Percentiles rank a stretch among this genome's conserved stretches.
Conservation (phyloP, 345 rosid genomes). For the Eucalyptus polybractea region DNA sequence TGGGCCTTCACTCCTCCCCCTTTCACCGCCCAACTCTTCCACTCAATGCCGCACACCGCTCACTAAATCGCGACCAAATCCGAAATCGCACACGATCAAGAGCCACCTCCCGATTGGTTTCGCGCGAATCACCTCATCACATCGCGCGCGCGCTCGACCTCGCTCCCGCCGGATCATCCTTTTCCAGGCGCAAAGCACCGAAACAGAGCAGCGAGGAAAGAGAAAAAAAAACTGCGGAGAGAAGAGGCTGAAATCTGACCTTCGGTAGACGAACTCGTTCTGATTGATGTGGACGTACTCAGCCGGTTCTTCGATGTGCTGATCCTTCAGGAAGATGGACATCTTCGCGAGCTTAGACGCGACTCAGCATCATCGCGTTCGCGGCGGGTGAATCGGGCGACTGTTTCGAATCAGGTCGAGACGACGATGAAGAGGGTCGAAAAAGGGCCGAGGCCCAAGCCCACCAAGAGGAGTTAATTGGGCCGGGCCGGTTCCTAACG, state of each 20-base stretch:
- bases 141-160: background rate
- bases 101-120: background rate
- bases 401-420: background rate
- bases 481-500: background rate
- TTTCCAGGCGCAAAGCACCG: background rate
- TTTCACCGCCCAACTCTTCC: background rate
- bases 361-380: background rate
- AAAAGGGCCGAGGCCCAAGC: background rate
- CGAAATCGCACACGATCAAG: background rate
- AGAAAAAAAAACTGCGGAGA: background rate
- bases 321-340: constrained; percentile 24
- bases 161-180: background rate
- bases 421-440: background rate
- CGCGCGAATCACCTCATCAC: background rate
- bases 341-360: background rate
- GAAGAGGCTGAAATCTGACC: constrained; percentile 18
- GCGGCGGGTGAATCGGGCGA: background rate
- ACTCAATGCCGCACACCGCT: background rate
- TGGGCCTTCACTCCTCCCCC: background rate
- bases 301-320: constrained; percentile 29
- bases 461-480: background rate
- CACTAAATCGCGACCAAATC: background rate
- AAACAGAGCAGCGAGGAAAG: background rate
- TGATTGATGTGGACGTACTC: constrained; percentile 51
- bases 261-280: constrained; percentile 62